These are phyloP conservation scores for Termitomyces titanicus DNA, from an alignment of 768 basidiomycete genomes.

Conservation along the genomic window DNA sequence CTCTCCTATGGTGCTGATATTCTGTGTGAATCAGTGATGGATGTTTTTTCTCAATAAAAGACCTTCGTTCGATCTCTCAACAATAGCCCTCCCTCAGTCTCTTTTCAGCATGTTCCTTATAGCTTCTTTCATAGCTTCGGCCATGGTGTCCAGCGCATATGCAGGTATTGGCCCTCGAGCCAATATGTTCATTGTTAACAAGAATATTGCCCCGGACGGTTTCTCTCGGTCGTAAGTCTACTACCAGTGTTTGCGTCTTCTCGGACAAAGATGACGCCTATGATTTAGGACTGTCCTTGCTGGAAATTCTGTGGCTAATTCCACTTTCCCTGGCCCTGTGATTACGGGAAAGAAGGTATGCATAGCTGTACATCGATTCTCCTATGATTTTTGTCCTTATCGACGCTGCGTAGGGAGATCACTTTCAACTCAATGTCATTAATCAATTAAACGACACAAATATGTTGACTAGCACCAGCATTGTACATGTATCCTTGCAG, in stretches of 20 bases:
- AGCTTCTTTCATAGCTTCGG: not conserved
- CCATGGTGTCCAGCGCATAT: not conserved
- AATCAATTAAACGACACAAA: slow-evolving; percentile 42
- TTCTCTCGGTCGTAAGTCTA: slow-evolving; percentile 23
- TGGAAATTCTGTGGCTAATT: slow-evolving; percentile 6
- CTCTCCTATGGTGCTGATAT: not conserved
- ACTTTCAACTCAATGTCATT: slow-evolving; percentile 44
- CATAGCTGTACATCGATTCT: not conserved
- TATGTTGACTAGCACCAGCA: slow-evolving; percentile 47
- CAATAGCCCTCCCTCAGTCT: not conserved
- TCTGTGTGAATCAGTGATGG: not conserved
- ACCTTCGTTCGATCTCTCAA: not conserved
- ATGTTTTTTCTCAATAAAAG: not conserved
- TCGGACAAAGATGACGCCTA: too few species aligned
- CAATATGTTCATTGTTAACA: slow-evolving; percentile 37
- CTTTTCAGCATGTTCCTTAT: not conserved
- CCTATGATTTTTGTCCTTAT: not conserved
- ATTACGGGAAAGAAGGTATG: slow-evolving; percentile 29
- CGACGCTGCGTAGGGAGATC: slow-evolving; percentile 32
- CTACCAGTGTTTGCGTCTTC: too few species aligned
- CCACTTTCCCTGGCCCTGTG: slow-evolving; percentile 17
- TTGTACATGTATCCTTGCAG: slow-evolving; percentile 30
- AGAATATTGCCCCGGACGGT: slow-evolving; percentile 44
- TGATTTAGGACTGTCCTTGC: slow-evolving; percentile 21
- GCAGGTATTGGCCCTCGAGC: slow-evolving; percentile 24